Base-by-base conservation (phyloP, 2,329 filamentous ascomycete species). In the Microdochium bolleyi region DNA sequence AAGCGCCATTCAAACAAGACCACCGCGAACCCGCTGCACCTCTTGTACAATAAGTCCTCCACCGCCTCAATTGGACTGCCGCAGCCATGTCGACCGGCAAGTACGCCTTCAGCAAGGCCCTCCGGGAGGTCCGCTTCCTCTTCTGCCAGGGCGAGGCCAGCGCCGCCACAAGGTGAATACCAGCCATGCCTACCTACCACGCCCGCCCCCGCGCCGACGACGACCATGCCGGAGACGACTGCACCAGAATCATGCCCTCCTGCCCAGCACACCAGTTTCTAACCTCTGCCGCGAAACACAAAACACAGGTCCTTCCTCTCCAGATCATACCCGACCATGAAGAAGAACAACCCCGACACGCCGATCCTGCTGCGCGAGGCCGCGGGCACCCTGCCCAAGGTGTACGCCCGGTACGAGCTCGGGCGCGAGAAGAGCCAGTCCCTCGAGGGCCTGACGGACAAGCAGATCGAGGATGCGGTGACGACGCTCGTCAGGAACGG, bases 331-430 rank as follows among this genome's bases (percentile, higher is more conserved):
- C 94, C 94, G 49, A 94, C 89, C 55, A 97, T 99, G 92, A 99
- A 99, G 84, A 95, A 95, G 80, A 89, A 92, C 80, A 99, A 99
- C 77, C 94, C 94, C 53, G 78, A 88, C 72, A 92, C 82, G 49
- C 94, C 94, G 52, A 97, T 99, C 73, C 78, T 99, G 78, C 85
- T 99, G 66, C 89, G 94, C 67, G 94, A 97, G 78, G 94, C 92
- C 51, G 76, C 83, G 62, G 90, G 89, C 65, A 89, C 89, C 52
- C 76, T 88, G 68, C 92, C 94, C 58, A 87, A 84, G 71, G 83
- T 99, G 58, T 97, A 87, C 72, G 92, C 92, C 61, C 82, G 94
- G 84, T 99, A 95, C 69, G 92, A 81, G 41, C 73, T 80, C 53
- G 80, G 80, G 56, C 71, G 72, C 60, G 80, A 84, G 70, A 79